A percentile compares a stretch with the other conserved stretches of the same genome.
Conservation (phyloP, 208 protist genomes). For the Wallacemonas rigidus region DNA sequence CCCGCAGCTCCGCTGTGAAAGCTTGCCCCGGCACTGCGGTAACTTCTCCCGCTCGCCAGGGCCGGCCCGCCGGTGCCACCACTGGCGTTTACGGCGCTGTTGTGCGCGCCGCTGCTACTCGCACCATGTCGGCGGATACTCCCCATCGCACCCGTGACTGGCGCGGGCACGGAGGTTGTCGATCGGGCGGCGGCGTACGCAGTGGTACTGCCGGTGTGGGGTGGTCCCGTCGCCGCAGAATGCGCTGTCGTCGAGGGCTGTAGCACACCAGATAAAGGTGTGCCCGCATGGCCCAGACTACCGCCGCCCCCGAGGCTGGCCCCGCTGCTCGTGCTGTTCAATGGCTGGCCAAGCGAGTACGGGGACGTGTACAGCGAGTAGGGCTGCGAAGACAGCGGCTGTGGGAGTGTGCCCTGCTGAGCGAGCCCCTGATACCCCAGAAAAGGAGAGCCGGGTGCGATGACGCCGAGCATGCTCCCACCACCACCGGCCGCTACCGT, state of each 20-base stretch:
- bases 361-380: neutral
- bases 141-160: neutral
- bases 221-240: neutral
- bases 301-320: no score
- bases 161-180: neutral
- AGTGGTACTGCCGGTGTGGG: neutral
- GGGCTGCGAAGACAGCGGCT: neutral
- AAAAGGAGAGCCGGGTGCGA: neutral
- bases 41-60: neutral
- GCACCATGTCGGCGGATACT: no score
- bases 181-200: neutral
- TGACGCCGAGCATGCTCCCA: neutral
- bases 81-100: neutral
- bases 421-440: neutral
- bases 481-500: neutral
- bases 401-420: neutral
- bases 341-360: neutral
- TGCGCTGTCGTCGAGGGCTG: neutral
- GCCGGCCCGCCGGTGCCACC: no score
- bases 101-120: neutral
- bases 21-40: neutral
- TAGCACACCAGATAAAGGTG: neutral
- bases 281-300: neutral
- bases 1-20: neutral
- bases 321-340: neutral